phyloP scores from a whole-genome alignment of 1,284 basidiomycete species.

The Cryptococcus amylolentus region DNA sequence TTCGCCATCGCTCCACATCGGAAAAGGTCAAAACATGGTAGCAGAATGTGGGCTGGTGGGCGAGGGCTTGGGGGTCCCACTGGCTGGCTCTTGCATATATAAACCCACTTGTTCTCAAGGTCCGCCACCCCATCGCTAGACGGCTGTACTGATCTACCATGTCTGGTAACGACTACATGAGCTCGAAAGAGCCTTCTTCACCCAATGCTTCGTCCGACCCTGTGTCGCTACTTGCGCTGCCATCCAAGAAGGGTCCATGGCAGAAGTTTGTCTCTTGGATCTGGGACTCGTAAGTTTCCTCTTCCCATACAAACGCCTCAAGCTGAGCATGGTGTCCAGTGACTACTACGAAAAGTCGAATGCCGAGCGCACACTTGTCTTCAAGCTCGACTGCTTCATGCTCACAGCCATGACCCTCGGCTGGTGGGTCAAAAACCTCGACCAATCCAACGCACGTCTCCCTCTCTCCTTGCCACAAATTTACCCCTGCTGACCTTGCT shows the following conservation, averaged over 20 bases:
- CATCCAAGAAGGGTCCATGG: conserved; percentile 10
- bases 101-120: too few species aligned
- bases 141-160: too few species aligned
- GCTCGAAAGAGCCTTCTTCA: too few species aligned
- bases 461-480: not conserved
- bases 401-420: conserved; percentile 16
- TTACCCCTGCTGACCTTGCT: not conserved
- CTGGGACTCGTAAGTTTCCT: conserved; percentile 15
- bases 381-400: conserved; percentile 25
- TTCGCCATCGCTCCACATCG: too few species aligned
- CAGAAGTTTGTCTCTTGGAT: conserved; percentile 17
- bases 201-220: too few species aligned
- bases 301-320: not conserved
- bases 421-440: conserved; percentile 20
- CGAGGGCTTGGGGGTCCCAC: too few species aligned
- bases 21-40: too few species aligned
- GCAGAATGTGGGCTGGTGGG: too few species aligned
- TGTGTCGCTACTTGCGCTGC: too few species aligned
- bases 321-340: conserved; percentile 1
- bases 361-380: conserved; percentile 21
- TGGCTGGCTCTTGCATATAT: too few species aligned
- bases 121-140: too few species aligned
- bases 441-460: conserved; percentile 21
- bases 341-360: conserved; percentile 26
- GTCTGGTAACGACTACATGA: too few species aligned